Conservation (phyloP, 2,329 filamentous ascomycete species). For the Microdochium trichocladiopsis region DNA sequence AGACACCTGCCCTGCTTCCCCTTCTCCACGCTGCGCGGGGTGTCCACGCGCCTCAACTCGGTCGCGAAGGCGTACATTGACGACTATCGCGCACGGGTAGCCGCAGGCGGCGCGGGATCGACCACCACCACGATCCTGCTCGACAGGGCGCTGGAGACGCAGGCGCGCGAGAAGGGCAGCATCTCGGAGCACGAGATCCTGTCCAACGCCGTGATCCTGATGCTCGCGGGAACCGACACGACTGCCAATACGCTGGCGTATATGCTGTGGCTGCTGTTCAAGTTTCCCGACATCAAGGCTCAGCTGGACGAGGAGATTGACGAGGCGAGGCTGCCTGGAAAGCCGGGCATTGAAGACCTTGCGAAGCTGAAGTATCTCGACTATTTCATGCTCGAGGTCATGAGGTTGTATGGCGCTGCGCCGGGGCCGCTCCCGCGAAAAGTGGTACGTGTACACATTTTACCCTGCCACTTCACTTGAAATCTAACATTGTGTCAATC, state of each 20-base stretch:
- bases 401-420: conserved; percentile 30
- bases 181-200: conserved; percentile 20
- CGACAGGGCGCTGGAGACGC: not conserved
- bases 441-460: conserved; percentile 11
- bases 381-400: conserved; percentile 30
- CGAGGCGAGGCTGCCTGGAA: conserved; percentile 13
- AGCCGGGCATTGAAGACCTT: conserved; percentile 17
- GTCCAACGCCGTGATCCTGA: conserved; percentile 21
- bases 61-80: conserved; percentile 21
- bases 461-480: too few relatives aligned
- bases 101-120: not conserved
- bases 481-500: too few relatives aligned
- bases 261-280: conserved; percentile 26
- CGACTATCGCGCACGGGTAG: conserved; percentile 6
- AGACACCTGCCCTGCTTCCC: conserved; percentile 11
- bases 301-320: conserved; percentile 21
- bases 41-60: conserved; percentile 4
- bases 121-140: conserved; percentile 3
- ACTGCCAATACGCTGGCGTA: conserved; percentile 38
- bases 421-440: conserved; percentile 26
- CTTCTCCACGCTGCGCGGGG: conserved; percentile 11
- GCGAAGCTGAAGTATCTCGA: conserved; percentile 27
- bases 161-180: not conserved
- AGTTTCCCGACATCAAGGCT: conserved; percentile 13
- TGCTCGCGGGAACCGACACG: conserved; percentile 38